A percentile compares a stretch with the other conserved stretches of the same genome.
phyloP scores from a whole-genome alignment of 2,329 filamentous ascomycete genomes.

The Colletotrichum sp. region DNA sequence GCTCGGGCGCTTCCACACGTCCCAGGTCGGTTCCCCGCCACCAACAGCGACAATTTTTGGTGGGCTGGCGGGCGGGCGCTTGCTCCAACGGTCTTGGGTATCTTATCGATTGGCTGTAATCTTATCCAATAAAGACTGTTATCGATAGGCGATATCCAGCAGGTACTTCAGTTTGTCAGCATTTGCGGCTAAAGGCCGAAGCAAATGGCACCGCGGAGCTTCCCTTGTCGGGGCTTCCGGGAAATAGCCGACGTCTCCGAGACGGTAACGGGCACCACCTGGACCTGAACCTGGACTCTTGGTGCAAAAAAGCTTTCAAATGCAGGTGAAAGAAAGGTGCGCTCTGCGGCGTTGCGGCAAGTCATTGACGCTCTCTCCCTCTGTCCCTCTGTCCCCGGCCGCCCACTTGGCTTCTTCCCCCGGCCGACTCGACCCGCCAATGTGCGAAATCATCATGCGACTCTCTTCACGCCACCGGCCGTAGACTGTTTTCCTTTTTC shows the following conservation, averaged over 20 bases:
- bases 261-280: not conserved
- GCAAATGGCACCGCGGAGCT: not conserved
- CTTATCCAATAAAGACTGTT: not conserved
- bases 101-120: not conserved
- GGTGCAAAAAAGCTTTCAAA: not conserved
- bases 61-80: not conserved
- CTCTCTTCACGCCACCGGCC: not conserved
- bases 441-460: slow-evolving; percentile 7
- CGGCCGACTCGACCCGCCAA: slow-evolving; percentile 6
- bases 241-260: not conserved
- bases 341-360: slow-evolving; percentile 1
- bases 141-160: not conserved
- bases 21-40: not conserved
- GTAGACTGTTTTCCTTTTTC: not conserved
- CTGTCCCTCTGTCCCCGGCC: not conserved
- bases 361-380: slow-evolving; percentile 4
- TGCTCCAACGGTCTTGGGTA: not conserved
- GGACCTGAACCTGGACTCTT: not conserved
- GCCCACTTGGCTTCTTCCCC: not conserved
- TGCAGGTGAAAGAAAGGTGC: not conserved
- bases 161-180: not conserved
- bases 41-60: not conserved
- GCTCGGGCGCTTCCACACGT: not conserved
- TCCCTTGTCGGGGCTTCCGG: slow-evolving; percentile 19
- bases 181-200: not conserved